Percentiles rank a stretch among this genome's conserved stretches.
These are phyloP conservation scores for Daldinia bambusicola DNA, from an alignment of 495 filamentous ascomycete genomes.

Conservation along the genomic window DNA sequence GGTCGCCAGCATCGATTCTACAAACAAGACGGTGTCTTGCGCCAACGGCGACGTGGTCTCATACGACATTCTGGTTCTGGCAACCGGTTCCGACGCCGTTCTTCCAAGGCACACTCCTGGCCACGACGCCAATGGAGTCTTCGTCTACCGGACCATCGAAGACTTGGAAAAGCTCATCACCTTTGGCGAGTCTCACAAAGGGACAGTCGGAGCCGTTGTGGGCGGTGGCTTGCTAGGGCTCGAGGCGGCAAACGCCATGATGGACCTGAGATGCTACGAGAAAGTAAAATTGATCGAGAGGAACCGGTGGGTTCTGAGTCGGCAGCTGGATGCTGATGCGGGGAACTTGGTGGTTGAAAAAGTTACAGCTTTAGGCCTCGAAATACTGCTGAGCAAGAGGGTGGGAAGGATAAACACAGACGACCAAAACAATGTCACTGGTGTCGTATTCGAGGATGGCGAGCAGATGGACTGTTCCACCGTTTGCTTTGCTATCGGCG, in stretches of 20 bases:
- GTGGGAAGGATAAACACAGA: constrained; percentile 78
- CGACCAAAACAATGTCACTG: constrained; percentile 72
- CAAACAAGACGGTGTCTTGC: constrained; percentile 73
- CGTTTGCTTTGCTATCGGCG: constrained; percentile 93
- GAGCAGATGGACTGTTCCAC: constrained; percentile 83
- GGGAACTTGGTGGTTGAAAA: constrained; percentile 87
- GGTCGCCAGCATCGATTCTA: constrained; percentile 75
- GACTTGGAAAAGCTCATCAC: constrained; percentile 85
- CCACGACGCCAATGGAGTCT: constrained; percentile 86
- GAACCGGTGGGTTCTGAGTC: constrained; percentile 86
- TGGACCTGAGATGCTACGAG: constrained; percentile 81
- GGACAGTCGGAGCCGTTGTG: constrained; percentile 79
- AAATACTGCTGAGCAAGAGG: constrained; percentile 82
- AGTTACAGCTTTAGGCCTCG: constrained; percentile 81
- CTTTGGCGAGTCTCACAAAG: constrained; percentile 73
- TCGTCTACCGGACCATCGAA: constrained; percentile 92
- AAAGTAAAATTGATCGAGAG: constrained; percentile 88
- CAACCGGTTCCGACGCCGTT: constrained; percentile 91
- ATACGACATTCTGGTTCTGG: constrained; percentile 90
- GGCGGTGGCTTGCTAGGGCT: constrained; percentile 92
- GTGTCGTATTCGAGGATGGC: constrained; percentile 86
- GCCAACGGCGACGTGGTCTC: constrained; percentile 74
- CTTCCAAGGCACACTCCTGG: constrained; percentile 84
- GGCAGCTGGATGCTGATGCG: constrained; percentile 88
- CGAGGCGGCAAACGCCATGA: constrained; percentile 96